A percentile compares a stretch with the other conserved stretches of the same genome.
phyloP scores from a whole-genome alignment of 2,329 filamentous ascomycete genomes.

The Diaporthe nobilis region DNA sequence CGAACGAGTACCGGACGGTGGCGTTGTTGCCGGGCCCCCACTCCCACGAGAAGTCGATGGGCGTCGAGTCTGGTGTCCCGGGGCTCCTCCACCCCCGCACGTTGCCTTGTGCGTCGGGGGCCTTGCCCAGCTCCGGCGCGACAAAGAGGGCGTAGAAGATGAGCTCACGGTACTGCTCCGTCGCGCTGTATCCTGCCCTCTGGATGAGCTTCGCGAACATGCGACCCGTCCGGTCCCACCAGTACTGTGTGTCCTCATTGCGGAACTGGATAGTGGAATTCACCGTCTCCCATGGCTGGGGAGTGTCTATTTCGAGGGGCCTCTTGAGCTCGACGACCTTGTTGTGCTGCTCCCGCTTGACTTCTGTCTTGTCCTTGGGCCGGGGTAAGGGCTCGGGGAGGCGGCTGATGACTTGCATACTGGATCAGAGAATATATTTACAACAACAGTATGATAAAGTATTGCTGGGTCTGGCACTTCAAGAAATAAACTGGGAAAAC shows the following conservation, averaged over 20 bases:
- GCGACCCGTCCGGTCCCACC: constrained; percentile 46
- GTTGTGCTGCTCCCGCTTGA: constrained; percentile 3
- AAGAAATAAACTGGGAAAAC: background rate
- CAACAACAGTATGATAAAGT: too few species aligned
- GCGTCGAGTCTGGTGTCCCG: constrained; percentile 46
- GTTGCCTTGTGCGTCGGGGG: constrained; percentile 42
- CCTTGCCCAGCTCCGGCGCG: constrained; percentile 44
- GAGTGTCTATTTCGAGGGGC: background rate
- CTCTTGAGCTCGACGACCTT: constrained; percentile 11
- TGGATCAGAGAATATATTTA: background rate
- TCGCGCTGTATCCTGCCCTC: constrained; percentile 45
- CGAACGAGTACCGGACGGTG: constrained; percentile 46
- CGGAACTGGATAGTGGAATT: constrained; percentile 44
- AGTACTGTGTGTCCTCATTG: constrained; percentile 46
- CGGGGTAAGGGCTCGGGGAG: background rate
- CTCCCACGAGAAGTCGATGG: constrained; percentile 47
- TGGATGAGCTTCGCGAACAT: constrained; percentile 46
- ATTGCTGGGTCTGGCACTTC: background rate
- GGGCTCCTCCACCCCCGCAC: constrained; percentile 44
- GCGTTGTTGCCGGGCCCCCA: constrained; percentile 43
- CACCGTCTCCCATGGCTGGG: constrained; percentile 44
- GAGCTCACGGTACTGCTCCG: constrained; percentile 47
- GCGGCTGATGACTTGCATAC: constrained; percentile 22
- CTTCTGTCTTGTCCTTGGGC: constrained; percentile 13
- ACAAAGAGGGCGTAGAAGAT: constrained; percentile 46